These are phyloP conservation scores for Suillus occidentalis DNA, from an alignment of 768 basidiomycete genomes.

Conservation along the genomic window DNA sequence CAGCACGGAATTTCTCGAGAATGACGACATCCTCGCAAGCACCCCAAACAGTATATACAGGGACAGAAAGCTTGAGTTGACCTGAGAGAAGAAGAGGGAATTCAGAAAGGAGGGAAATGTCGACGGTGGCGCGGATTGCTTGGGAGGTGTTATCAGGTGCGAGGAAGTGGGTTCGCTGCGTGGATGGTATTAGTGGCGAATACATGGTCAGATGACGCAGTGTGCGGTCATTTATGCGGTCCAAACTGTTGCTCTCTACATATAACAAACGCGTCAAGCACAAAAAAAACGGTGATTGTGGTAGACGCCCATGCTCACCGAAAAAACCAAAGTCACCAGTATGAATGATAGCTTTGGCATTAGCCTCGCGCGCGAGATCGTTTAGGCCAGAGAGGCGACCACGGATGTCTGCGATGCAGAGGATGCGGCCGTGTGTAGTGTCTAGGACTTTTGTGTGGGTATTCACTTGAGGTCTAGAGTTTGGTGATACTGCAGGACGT, in stretches of 20 bases:
- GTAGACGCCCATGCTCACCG: conserved; percentile 45
- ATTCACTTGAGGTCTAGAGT: conserved; percentile 54
- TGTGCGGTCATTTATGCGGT: conserved; percentile 92
- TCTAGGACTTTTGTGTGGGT: conserved; percentile 81
- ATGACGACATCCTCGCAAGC: conserved; percentile 95
- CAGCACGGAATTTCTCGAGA: conserved; percentile 88
- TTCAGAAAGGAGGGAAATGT: conserved; percentile 83
- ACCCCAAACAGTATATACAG: conserved; percentile 96
- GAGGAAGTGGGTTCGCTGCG: conserved; percentile 78
- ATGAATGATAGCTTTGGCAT: conserved; percentile 92
- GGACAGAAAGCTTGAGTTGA: conserved; percentile 86
- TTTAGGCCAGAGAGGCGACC: conserved; percentile 88
- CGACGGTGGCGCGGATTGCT: conserved; percentile 69
- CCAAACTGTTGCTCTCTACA: conserved; percentile 74
- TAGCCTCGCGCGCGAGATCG: conserved; percentile 83
- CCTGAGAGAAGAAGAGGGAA: conserved; percentile 90
- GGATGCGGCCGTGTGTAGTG: conserved; percentile 78
- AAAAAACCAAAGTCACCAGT: conserved; percentile 99
- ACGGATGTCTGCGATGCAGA: conserved; percentile 93
- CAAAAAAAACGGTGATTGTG: not conserved
- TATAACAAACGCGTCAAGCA: conserved; percentile 21
- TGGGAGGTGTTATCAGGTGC: conserved; percentile 67
- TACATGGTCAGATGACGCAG: conserved; percentile 96
- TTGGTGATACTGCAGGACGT: conserved; percentile 57
- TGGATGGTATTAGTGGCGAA: conserved; percentile 86